Evolutionary conservation across 805 yeast genomes (phyloP).

Genomic region (Candida succiphila): DNA sequence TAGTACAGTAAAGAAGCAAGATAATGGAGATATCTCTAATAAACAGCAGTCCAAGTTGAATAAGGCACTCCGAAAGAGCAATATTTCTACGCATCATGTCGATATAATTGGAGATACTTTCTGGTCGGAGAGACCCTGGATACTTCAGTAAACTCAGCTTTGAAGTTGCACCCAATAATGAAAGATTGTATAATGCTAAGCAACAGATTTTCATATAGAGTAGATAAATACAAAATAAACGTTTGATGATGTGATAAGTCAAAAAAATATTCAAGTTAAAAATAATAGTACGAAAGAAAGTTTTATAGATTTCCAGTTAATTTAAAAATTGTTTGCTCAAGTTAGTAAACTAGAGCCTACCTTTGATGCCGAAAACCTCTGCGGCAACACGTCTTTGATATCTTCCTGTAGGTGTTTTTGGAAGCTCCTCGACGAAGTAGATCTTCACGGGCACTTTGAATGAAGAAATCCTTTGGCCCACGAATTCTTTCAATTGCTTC

Average conservation of each 20-base stretch:
- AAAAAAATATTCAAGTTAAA: too few species aligned
- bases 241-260: too few species aligned
- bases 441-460: slow-evolving; percentile 55
- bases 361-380: slow-evolving; percentile 32
- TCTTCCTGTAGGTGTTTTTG: slow-evolving; percentile 74
- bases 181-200: too few species aligned
- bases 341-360: slow-evolving; percentile 37
- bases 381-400: slow-evolving; percentile 62
- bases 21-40: slow-evolving; percentile 9
- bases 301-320: too few species aligned
- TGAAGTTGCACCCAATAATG: neutral
- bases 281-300: too few species aligned
- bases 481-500: slow-evolving; percentile 34
- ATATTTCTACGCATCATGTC: slow-evolving; percentile 35
- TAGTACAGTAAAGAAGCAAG: slow-evolving; percentile 1
- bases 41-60: slow-evolving; percentile 38
- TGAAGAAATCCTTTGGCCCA: slow-evolving; percentile 36
- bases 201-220: too few species aligned
- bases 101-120: slow-evolving; percentile 59
- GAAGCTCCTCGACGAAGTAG: slow-evolving; percentile 50
- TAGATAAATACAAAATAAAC: too few species aligned
- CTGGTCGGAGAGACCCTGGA: slow-evolving; percentile 42
- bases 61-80: slow-evolving; percentile 39
- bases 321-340: too few species aligned
- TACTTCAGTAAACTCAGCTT: slow-evolving; percentile 5